Evolutionary conservation across 2,329 filamentous ascomycete species (phyloP), one percentile per base, ranked within the genome.

Genomic region (Fusarium oligoseptatum): DNA sequence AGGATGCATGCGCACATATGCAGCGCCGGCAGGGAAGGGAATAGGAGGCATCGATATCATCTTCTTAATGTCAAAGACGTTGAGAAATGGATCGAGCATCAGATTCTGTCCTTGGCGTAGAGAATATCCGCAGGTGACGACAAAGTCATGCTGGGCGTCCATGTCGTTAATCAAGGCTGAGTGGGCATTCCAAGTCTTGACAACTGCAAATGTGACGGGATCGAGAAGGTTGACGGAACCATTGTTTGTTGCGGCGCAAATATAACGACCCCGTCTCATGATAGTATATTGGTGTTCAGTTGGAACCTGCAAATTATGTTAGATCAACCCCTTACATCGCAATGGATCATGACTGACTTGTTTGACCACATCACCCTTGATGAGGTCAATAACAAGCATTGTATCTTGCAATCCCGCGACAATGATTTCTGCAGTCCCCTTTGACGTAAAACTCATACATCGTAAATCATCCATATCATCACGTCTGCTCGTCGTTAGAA

Each of bases 391-490:
- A 22, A 91, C 92, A 81, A 98, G 93, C 93, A 99, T 97, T 60
- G 89, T 89, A 65, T 93, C 90, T 83, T 99, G 97, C 76, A 92
- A 90, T 56, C 97, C 97, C 56, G 95, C 97, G 37, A 96, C 94
- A 22, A 99, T 86, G 67, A 99, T 92, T 80, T 97, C 93, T 15
- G 90, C 89, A 29, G 93, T 94, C 10, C 93, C 93, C 80, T 95
- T 95, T 32, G 94, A 95, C 2, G 95, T 97, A 81, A 97, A 98
- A 81, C 93, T 96, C 95, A 98, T 98, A 83, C 97, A 98, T 77
- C 92, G 91, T 74, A 99, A 86, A 80, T 98, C 94, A 73, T 89
- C 91, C 92, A 98, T 97, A 66, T 93, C 92, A 32, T 91, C 87
- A 79, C 91, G 88, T 74, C 92, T 94, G 17, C 15, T 34, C 39